Base-by-base conservation (phyloP, 129 eudicot genomes). In the Pulicaria dysenterica region DNA sequence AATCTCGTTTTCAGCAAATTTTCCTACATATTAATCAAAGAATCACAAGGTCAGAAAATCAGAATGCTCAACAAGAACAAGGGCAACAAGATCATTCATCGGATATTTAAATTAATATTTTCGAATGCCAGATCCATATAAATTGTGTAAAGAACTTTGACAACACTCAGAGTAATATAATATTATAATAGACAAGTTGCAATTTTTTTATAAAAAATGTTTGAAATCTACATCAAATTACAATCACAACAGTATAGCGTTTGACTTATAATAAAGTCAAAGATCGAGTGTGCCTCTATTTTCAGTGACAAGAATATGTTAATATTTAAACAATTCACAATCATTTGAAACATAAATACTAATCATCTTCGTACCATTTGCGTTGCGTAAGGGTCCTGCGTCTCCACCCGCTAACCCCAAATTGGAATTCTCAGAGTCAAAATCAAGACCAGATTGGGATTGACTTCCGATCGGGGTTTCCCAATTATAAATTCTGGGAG, bases 11-110 rank as follows among this genome's bases (percentile, higher is more conserved):
- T 54, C 57, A 46, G 49, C 56, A 75, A 19, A 6, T 56, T 19
- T 78, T 61, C 82, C 88, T 80, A 81, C 41, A 70, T 36, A 45
- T 44, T 2, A 67, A 56, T 49, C 74, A 45, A 56, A 8, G 2
- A 43, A 42, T n/a, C 7, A 45, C 67, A 50, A 59, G 13, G 58
- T 59, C 46, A 46, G 15, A 24, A 72, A 45, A 72, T 15, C 3
- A 45, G 6, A 58, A 58, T 14, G 4, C 8, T 24, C 56, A 69
- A 1, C 37, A 7, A 37, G 7, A 31, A 45, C 56, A 66, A 46
- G 40, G 49, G 49, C 57, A 19, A 57, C 15, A 46, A 45, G 44
- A 10, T 31, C 2, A 37, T 37, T 14, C 24, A 59, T 6, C 19
- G 5, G 8, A 24, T n/a, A n/a, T n/a, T n/a, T n/a, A n/a, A n/a